Evolutionary conservation across 2,329 filamentous ascomycete species (phyloP), one percentile per base, ranked within the genome.

Genomic region (Aspergillus sp.): DNA sequence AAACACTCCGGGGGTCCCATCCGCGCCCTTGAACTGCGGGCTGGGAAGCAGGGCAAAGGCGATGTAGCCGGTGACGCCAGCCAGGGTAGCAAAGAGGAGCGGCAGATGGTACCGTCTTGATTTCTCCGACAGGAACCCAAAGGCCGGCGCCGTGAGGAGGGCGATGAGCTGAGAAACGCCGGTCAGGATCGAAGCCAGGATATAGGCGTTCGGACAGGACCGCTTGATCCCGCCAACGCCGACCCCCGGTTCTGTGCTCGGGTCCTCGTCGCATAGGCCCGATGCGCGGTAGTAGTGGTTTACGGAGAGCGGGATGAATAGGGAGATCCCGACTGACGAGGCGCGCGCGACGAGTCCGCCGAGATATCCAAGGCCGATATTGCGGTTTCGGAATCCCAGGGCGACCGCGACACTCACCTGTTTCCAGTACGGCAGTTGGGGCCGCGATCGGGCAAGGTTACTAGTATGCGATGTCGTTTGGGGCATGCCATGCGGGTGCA

Each of bases 291-390:
- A 96, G 58, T 85, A 94, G 15, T 85, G 80, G 55, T 96, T 96
- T 48, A 95, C 78, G 53, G 83, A 93, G 2, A 98, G 72, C 1
- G 91, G 91, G 33, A 98, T 82, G 62, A 96, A 98, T 4, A 96
- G 74, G 1, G 86, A 93, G 43, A 98, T 93, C 32, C 84, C 89
- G 4, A 98, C 91, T 0, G 86, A 94, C 1, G 88, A 95, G 5
- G 91, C 88, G 35, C 91, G 78, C 7, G 88, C 89, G 2, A 98
- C 89, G 49, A 96, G 95, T 1, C 91, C 91, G 41, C 89, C 91
- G 0, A 96, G 66, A 51, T 96, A 98, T 16, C 83, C 89, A 0
- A 96, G 71, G 12, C 78, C 80, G 40, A 98, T 93, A 45, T 82
- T 75, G 7, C 77, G 70, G 52, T 93, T 83, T 6, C 68, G 76